A percentile compares a stretch with the other conserved stretches of the same genome.
phyloP scores from a whole-genome alignment of 768 basidiomycete genomes.

The Solioccasus polychromus region DNA sequence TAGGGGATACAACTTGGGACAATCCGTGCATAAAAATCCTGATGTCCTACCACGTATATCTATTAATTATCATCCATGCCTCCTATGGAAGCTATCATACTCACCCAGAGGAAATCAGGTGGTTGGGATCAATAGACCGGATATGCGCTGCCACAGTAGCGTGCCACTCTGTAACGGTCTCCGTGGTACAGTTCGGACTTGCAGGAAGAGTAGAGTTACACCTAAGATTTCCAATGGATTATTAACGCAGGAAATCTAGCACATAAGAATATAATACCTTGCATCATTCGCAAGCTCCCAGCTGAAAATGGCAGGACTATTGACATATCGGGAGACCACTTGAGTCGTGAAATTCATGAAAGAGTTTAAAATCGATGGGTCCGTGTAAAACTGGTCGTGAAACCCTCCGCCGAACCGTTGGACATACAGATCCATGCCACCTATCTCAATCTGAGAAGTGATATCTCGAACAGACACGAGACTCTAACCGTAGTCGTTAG shows the following conservation, averaged over 20 bases:
- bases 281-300: slow-evolving; percentile 71
- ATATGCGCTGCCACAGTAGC: slow-evolving; percentile 44
- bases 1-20: slow-evolving; percentile 52
- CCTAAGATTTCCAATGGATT: slow-evolving; percentile 29
- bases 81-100: slow-evolving; percentile 11
- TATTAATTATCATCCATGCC: background rate
- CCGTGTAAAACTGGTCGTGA: slow-evolving; percentile 61
- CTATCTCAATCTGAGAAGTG: slow-evolving; percentile 30
- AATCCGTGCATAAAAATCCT: slow-evolving; percentile 58
- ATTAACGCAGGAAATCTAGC: background rate
- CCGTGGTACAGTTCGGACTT: slow-evolving; percentile 43
- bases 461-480: background rate
- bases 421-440: slow-evolving; percentile 68
- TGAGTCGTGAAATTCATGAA: slow-evolving; percentile 59
- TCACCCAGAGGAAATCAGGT: slow-evolving; percentile 62
- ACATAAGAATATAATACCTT: slow-evolving; percentile 35
- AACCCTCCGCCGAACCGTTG: slow-evolving; percentile 38
- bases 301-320: slow-evolving; percentile 48
- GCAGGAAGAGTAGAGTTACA: slow-evolving; percentile 55
- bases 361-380: slow-evolving; percentile 44
- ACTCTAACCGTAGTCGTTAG: slow-evolving; percentile 57
- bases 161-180: slow-evolving; percentile 59
- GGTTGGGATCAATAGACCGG: slow-evolving; percentile 52
- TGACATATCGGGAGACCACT: slow-evolving; percentile 53
- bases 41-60: slow-evolving; percentile 36